phyloP scores from a whole-genome alignment of 768 basidiomycete species.

The Brasilioporus rufonigricans region DNA sequence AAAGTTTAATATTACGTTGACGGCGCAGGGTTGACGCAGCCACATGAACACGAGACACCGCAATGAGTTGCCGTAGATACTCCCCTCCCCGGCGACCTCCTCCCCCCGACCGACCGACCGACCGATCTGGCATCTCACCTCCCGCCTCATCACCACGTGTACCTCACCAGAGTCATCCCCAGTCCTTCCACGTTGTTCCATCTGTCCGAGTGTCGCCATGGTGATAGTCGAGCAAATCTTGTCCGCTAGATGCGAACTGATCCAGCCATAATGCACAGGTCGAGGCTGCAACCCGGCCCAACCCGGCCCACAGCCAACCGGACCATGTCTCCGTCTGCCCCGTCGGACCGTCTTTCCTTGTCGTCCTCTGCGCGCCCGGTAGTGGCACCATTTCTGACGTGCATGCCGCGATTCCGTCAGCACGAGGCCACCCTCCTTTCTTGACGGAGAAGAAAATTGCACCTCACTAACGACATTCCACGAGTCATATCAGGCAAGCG shows the following conservation, averaged over 20 bases:
- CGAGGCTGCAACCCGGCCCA: too few species aligned
- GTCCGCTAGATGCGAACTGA: too few species aligned
- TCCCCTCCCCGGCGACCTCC: not conserved
- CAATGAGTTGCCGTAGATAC: conserved; percentile 20
- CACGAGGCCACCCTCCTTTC: conserved; percentile 23
- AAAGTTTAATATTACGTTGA: conserved; percentile 22
- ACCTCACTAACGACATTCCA: conserved; percentile 5
- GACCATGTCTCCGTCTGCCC: too few species aligned
- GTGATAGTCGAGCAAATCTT: too few species aligned
- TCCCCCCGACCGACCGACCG: too few species aligned
- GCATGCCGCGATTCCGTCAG: not conserved
- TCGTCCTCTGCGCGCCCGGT: too few species aligned
- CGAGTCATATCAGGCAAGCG: conserved; percentile 11
- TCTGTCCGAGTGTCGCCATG: conserved; percentile 7
- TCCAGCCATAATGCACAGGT: too few species aligned
- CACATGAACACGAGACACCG: conserved; percentile 11
- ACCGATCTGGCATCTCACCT: not conserved
- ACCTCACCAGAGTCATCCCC: not conserved
- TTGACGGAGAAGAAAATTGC: not conserved
- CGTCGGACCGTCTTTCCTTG: too few species aligned
- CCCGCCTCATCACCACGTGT: not conserved
- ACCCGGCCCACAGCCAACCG: too few species aligned
- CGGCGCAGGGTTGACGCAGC: conserved; percentile 15
- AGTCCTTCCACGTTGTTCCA: not conserved
- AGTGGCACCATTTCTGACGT: not conserved